Percentiles rank a stretch among this genome's conserved stretches.
These are phyloP conservation scores for Colletotrichum sp. DNA, from an alignment of 2,329 filamentous ascomycete genomes.

Conservation along the genomic window DNA sequence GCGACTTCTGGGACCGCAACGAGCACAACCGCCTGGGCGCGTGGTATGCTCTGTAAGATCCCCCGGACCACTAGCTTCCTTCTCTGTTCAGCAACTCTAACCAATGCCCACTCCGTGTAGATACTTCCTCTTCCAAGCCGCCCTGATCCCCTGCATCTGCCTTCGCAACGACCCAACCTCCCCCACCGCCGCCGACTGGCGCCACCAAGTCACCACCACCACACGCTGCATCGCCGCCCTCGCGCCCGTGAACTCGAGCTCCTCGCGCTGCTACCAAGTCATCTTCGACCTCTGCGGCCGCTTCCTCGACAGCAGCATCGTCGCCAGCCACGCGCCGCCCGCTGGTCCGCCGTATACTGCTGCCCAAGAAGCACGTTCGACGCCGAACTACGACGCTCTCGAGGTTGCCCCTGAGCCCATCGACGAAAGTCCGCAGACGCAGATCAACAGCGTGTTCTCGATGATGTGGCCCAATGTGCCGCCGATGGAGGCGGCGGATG, in stretches of 20 bases:
- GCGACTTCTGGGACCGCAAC: conserved; percentile 39
- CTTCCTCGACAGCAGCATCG: conserved; percentile 30
- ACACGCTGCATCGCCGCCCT: conserved; percentile 41
- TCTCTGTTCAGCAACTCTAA: no score
- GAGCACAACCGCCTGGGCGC: conserved; percentile 43
- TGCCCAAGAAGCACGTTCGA: background rate
- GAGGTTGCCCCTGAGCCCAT: conserved; percentile 24
- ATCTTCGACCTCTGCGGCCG: conserved; percentile 45
- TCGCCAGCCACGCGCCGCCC: background rate
- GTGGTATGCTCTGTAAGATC: conserved; percentile 46
- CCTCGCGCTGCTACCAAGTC: conserved; percentile 43
- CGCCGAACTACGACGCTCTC: background rate
- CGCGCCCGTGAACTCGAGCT: conserved; percentile 41
- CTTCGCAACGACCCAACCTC: conserved; percentile 46
- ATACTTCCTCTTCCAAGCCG: conserved; percentile 55
- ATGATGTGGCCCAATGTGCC: conserved; percentile 52
- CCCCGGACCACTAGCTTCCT: background rate
- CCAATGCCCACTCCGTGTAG: no score
- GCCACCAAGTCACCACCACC: conserved; percentile 41
- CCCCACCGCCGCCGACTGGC: conserved; percentile 40
- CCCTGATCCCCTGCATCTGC: conserved; percentile 51
- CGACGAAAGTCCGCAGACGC: conserved; percentile 44
- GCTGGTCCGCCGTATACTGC: background rate
- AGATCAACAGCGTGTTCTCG: conserved; percentile 44
- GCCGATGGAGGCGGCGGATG: conserved; percentile 38